phyloP scores from a whole-genome alignment of 805 yeast genomes.

The Maudiozyma serrabonitensis region DNA sequence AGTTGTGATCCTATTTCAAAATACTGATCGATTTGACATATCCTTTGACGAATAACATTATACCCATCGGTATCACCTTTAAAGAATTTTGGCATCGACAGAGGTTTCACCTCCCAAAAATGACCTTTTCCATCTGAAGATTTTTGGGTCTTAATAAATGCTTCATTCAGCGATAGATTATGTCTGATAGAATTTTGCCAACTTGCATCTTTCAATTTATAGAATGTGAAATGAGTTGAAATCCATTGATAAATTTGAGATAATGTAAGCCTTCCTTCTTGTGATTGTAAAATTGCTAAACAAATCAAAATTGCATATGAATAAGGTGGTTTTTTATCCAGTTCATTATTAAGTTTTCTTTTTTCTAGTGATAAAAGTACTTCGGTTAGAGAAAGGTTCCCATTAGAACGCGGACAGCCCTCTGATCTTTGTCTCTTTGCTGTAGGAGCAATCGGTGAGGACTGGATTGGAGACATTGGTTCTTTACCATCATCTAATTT shows the following conservation, averaged over 20 bases:
- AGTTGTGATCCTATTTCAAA: not conserved
- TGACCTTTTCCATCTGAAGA: constrained; percentile 82
- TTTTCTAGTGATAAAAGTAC: constrained; percentile 18
- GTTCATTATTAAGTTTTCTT: constrained; percentile 10
- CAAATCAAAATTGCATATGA: constrained; percentile 82
- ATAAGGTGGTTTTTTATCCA: constrained; percentile 67
- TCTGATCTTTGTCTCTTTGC: constrained; percentile 25
- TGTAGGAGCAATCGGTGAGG: constrained; percentile 25
- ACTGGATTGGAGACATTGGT: constrained; percentile 26
- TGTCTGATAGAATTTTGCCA: constrained; percentile 98
- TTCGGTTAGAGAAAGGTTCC: constrained; percentile 24
- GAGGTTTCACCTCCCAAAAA: constrained; percentile 85
- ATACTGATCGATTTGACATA: constrained; percentile 13
- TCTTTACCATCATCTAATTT: constrained; percentile 1
- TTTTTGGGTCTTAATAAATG: constrained; percentile 79
- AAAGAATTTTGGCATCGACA: constrained; percentile 71
- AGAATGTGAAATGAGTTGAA: constrained; percentile 71
- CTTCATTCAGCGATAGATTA: constrained; percentile 84
- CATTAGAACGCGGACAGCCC: constrained; percentile 23
- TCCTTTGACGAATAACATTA: constrained; percentile 15
- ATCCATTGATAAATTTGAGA: constrained; percentile 92
- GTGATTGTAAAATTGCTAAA: constrained; percentile 15
- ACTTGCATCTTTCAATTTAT: constrained; percentile 77
- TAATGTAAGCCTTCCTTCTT: constrained; percentile 47
- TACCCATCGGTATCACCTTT: constrained; percentile 33